Evolutionary conservation across 257 asterid genomes (phyloP), one percentile per base, ranked within the genome.

Genomic region (Penstemon davidsonii): DNA sequence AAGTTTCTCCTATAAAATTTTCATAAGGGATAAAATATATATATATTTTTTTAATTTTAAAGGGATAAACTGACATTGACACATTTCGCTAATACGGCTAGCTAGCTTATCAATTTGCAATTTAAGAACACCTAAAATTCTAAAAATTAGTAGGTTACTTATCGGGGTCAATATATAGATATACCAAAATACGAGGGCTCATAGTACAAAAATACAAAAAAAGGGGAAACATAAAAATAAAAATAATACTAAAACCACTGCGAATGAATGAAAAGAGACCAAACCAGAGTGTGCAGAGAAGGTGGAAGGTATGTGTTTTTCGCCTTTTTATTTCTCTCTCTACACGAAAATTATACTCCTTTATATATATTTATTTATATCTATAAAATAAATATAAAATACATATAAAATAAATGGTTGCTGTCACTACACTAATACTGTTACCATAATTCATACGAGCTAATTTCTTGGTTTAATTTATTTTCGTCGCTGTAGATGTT

Each of bases 291-390:
- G 55, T 59, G 79, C 66, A 51, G 75, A 45, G 78, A 72, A 66
- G 70, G 78, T 74, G 71, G 73, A 59, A 76, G 82, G 79, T 69
- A 73, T 46, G 71, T 62, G 7, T 6, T 46, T 75, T 38, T 25
- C 36, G 49, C 41, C 66, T 42, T 15, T 61, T 61, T 40, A 61
- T 11, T 9, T 55, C 51, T 57, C 68, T 49, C 53, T 42, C 56
- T 49, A 25, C 33, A 25, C 33, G 33, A 25, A 25, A 25, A 25
- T 56, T 65, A 44, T 64, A 58, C 50, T 59, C 50, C 71, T 72
- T 61, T 71, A 71, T 12, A 10, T 10, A 73, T 51, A 61, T 43
- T 37, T 73, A 59, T 74, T 1, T 49, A 49, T 62, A 71, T 47
- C 13, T 5, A 52, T 71, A 19, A 19, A 56, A 38, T 66, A 45